Base-by-base conservation (phyloP, 2,329 filamentous ascomycete genomes). In the Onygena corvina region DNA sequence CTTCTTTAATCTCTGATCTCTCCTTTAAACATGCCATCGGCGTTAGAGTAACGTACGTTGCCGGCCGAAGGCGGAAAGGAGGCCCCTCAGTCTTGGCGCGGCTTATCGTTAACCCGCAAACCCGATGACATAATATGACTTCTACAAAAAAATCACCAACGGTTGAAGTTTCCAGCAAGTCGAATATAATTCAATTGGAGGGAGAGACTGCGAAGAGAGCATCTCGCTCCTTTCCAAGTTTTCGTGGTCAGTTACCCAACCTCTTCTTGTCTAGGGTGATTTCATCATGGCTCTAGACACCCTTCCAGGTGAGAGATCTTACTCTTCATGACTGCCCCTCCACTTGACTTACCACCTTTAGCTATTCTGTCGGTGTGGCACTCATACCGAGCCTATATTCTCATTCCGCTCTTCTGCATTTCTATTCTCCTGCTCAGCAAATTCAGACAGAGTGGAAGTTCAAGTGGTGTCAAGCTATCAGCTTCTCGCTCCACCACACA, bases 341-440 rank as follows among this genome's bases (percentile, higher is more conserved):
- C 42, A 30, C 20, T 12, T 12, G 18, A 30, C 23, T 46, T n/a
- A 46, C 42, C 3, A n/a, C 42, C 33, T 49, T 12, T 31, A 54
- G 52, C 33, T 16, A 31, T 30, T 5, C 30, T 54, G 14, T 54
- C 50, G 21, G 16, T 54, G 14, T 54, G 52, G 52, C 52, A 54
- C 44, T 31, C 50, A 3, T 54, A 54, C 20, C 42, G 52, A 11
- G 44, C 38, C 4, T 52, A 50, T 21, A 34, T 45, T 27, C 35
- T 54, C 4, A 25, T 47, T 12, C 18, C 48, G 11, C 7, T 48
- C 12, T 34, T 46, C 12, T 33, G 29, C 16, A 40, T 36, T 27
- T 30, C 42, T 25, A 31, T 53, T 7, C 12, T 50, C 25, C 45
- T n/a, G 3, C 4, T 23, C 33, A 31, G 35, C 34, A 31, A 23